Base-by-base conservation (phyloP, 1,139 yeast genomes). In the Yamadazyma conglobata region DNA sequence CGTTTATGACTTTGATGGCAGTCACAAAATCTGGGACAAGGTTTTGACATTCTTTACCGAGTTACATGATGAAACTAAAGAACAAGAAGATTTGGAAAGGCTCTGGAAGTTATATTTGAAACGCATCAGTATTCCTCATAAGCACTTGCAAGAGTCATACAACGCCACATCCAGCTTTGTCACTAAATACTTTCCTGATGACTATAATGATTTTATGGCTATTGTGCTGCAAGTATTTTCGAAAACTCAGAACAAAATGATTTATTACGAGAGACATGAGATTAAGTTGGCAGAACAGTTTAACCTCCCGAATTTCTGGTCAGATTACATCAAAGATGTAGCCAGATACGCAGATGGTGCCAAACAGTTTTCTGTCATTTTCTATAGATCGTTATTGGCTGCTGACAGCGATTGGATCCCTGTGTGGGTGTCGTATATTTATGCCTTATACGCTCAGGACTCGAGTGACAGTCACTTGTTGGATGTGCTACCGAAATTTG, bases 61-160 rank as follows among this genome's bases (percentile, higher is more conserved):
- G 0, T 22, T 27, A 1, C 42, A 37, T 27, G 35, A 33, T 6
- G 27, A 41, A 9, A 27, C 44, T 6, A 33, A 32, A 21, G 39
- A 33, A 10, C 39, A 39, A 12, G 43, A 37, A 2, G 46, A 44
- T 16, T 40, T 58, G 23, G 49, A 52, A 10, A 35, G 35, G 15
- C 35, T 54, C 12, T 42, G 49, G 28, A 47, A 48, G 4, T 34
- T 64, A 12, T 62, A 64, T 36, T 37, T 56, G 19, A 49, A 58
- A 22, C 47, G 77, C 17, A 50, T 77, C 4, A 39, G 52, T 7
- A 45, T 52, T 22, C 79, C 80, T 0, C 80, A 73, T 44, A 39
- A 43, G 2, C 42, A 50, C 5, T 35, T 77, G 4, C 64, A 63
- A 2, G 60, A 63, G 1, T 67, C 77, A 0, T 73, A 64, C 39